Evolutionary conservation across 148 eudicot genomes (phyloP).

Genomic region (Cornus controversa): DNA sequence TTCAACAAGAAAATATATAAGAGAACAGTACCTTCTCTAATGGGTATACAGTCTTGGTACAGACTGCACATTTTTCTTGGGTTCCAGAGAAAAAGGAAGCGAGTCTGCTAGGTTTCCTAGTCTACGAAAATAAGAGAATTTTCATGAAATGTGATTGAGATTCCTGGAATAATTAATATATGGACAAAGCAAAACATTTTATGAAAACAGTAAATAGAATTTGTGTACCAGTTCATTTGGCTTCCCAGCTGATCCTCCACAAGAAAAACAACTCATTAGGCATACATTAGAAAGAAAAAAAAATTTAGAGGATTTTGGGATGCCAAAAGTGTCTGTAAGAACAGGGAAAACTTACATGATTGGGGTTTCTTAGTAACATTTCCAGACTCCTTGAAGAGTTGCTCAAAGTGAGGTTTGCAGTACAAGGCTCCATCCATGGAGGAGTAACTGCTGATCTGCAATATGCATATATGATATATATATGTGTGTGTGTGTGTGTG

Average conservation of each 20-base stretch:
- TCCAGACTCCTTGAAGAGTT: slow-evolving; percentile 58
- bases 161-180: background rate
- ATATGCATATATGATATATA: background rate
- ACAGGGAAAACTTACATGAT: slow-evolving; percentile 34
- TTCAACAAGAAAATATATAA: background rate
- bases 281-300: background rate
- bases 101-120: slow-evolving; percentile 55
- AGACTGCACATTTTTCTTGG: slow-evolving; percentile 72
- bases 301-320: background rate
- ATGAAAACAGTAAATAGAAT: background rate
- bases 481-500: background rate
- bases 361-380: slow-evolving; percentile 29
- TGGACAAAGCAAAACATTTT: background rate
- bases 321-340: background rate
- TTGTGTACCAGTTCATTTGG: slow-evolving; percentile 37
- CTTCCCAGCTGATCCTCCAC: slow-evolving; percentile 37
- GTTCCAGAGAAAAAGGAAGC: slow-evolving; percentile 83
- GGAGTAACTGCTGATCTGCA: slow-evolving; percentile 58
- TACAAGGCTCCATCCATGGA: slow-evolving; percentile 56
- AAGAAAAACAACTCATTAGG: slow-evolving; percentile 2
- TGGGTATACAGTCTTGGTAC: slow-evolving; percentile 85
- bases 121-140: slow-evolving; percentile 17
- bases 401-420: slow-evolving; percentile 92
- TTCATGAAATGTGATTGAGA: background rate
- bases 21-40: slow-evolving; percentile 74